Evolutionary conservation across 306 rosid species (phyloP).

Genomic region (Vachellia pachyceras): DNA sequence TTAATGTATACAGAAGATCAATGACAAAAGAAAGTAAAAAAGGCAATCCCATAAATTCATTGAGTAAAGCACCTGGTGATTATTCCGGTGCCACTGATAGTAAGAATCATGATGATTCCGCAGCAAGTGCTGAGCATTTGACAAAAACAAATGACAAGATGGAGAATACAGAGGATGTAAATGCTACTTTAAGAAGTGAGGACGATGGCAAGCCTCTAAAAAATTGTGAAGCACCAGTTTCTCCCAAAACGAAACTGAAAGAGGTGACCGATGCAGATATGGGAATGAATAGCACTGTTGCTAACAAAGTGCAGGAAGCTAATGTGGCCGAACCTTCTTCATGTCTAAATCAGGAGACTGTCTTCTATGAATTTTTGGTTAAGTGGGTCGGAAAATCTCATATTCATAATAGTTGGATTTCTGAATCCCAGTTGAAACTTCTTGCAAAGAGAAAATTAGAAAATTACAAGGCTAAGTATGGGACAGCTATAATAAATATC

Average conservation of each 20-base stretch:
- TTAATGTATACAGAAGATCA: constrained; percentile 81
- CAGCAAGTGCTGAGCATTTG: constrained; percentile 53
- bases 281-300: constrained; percentile 49
- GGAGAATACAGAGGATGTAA: constrained; percentile 48
- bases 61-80: constrained; percentile 47
- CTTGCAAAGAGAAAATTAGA: constrained; percentile 97
- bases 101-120: constrained; percentile 58
- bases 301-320: constrained; percentile 61
- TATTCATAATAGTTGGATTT: constrained; percentile 90
- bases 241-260: constrained; percentile 52
- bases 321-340: constrained; percentile 55
- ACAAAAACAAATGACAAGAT: constrained; percentile 53
- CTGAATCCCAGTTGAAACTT: constrained; percentile 88
- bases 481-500: constrained; percentile 75
- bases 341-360: constrained; percentile 51
- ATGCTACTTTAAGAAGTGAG: constrained; percentile 48
- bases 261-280: constrained; percentile 52
- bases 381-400: constrained; percentile 98
- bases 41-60: constrained; percentile 54
- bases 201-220: constrained; percentile 53
- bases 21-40: constrained; percentile 67
- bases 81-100: constrained; percentile 44
- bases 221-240: constrained; percentile 49
- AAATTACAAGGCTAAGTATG: constrained; percentile 97
- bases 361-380: constrained; percentile 72